Percentiles rank a stretch among this genome's conserved stretches.
phyloP scores from a whole-genome alignment of 495 filamentous ascomycete genomes.

The Evernia prunastri region DNA sequence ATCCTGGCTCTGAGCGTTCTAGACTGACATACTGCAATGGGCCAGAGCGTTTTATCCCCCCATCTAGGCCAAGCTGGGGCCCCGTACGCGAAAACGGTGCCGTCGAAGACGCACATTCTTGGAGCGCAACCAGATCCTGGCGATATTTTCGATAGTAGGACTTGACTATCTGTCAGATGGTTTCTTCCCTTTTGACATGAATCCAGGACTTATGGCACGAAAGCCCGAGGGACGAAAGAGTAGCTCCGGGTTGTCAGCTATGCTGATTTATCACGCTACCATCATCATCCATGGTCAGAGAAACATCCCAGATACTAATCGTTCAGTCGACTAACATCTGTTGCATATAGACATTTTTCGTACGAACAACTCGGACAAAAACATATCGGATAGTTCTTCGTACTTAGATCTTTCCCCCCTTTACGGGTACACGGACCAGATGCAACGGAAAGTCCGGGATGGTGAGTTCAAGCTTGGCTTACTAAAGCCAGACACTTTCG shows the following conservation, averaged over 20 bases:
- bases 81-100: conserved; percentile 33
- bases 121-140: conserved; percentile 28
- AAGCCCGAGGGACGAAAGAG: conserved; percentile 20
- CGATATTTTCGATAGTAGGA: conserved; percentile 19
- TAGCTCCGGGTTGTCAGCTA: conserved; percentile 33
- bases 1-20: neutral
- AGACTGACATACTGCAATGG: neutral
- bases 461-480: conserved; percentile 39
- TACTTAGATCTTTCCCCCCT: conserved; percentile 52
- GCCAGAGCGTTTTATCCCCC: conserved; percentile 28
- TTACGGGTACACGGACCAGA: conserved; percentile 44
- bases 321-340: neutral
- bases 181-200: neutral
- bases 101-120: conserved; percentile 16
- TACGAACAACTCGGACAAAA: conserved; percentile 38
- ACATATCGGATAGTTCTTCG: conserved; percentile 45
- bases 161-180: neutral
- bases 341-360: conserved; percentile 40
- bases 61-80: conserved; percentile 43
- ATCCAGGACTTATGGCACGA: conserved; percentile 16
- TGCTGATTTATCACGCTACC: conserved; percentile 43
- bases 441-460: conserved; percentile 41
- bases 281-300: conserved; percentile 39
- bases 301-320: too few species aligned
- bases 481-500: conserved; percentile 50